These are phyloP conservation scores for Thraustochytrium sp. DNA, from an alignment of 352 stramenopile genomes.

Conservation along the genomic window DNA sequence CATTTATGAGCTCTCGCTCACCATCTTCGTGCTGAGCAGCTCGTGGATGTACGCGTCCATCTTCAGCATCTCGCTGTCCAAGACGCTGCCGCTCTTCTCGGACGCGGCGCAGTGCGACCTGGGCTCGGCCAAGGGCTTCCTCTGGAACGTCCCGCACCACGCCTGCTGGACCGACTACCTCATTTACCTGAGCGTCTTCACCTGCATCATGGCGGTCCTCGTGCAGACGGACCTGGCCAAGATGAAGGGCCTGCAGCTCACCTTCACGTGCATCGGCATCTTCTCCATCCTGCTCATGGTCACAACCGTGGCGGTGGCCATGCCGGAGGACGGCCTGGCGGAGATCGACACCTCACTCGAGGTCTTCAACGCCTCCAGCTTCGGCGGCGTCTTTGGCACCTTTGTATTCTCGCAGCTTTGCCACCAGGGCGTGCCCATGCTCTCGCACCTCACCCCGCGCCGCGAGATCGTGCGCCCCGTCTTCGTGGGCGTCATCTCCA, in stretches of 20 bases:
- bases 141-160: neutral
- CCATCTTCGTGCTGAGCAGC: neutral
- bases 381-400: constrained; percentile 44
- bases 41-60: constrained; percentile 41
- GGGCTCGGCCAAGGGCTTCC: neutral
- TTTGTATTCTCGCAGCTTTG: constrained; percentile 45
- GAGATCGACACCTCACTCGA: neutral
- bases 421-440: constrained; percentile 24
- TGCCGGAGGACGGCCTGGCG: constrained; percentile 19
- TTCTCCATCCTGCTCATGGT: constrained; percentile 27
- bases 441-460: constrained; percentile 10
- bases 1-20: constrained; percentile 21
- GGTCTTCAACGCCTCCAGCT: constrained; percentile 38
- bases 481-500: constrained; percentile 25
- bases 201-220: neutral
- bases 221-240: constrained; percentile 3
- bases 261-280: constrained; percentile 25
- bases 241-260: constrained; percentile 33
- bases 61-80: constrained; percentile 21
- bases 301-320: neutral
- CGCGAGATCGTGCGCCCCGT: constrained; percentile 14
- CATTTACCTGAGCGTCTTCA: constrained; percentile 15
- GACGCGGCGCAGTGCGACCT: neutral
- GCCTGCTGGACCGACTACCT: constrained; percentile 20
- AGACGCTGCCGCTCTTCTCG: constrained; percentile 10